Conservation (phyloP, 169 alveolate species). For the Plasmodium fragile region DNA sequence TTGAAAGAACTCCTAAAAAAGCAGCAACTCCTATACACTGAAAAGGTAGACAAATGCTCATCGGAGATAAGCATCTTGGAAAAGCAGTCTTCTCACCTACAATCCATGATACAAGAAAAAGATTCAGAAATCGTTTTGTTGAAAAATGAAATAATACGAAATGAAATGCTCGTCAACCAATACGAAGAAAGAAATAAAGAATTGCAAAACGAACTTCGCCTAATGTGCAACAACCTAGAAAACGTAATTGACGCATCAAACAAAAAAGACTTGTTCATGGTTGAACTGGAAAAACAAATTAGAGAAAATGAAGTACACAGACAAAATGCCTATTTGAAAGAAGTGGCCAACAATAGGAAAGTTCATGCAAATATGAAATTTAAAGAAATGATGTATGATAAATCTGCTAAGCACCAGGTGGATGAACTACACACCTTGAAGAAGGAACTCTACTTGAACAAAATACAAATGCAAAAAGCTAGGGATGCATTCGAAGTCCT, state of each 20-base stretch:
- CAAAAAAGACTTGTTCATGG: constrained; percentile 74
- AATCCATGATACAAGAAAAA: constrained; percentile 72
- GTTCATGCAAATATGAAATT: constrained; percentile 68
- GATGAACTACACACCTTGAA: constrained; percentile 53
- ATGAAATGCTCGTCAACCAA: constrained; percentile 45
- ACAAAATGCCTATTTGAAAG: constrained; percentile 72
- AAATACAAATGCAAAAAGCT: constrained; percentile 73
- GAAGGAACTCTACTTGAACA: constrained; percentile 72
- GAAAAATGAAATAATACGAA: constrained; percentile 74
- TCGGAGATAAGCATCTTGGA: constrained; percentile 65
- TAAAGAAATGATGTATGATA: constrained; percentile 71
- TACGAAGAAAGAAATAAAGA: constrained; percentile 76
- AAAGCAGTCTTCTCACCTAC: constrained; percentile 67
- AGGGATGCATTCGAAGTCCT: constrained; percentile 72
- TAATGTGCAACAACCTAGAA: constrained; percentile 74
- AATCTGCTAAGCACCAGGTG: constrained; percentile 43
- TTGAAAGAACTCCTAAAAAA: constrained; percentile 35
- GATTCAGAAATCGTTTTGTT: constrained; percentile 72
- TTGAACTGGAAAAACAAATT: constrained; percentile 68
- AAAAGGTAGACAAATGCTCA: constrained; percentile 25
- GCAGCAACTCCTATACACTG: constrained; percentile 29
- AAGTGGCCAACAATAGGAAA: constrained; percentile 77
- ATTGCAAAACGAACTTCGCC: constrained; percentile 53
- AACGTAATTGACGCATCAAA: constrained; percentile 76
- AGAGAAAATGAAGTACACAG: constrained; percentile 76